Percentiles rank a stretch among this genome's conserved stretches.
Evolutionary conservation across 441 rosid species (phyloP).

Genomic region (Corymbia citriodora): DNA sequence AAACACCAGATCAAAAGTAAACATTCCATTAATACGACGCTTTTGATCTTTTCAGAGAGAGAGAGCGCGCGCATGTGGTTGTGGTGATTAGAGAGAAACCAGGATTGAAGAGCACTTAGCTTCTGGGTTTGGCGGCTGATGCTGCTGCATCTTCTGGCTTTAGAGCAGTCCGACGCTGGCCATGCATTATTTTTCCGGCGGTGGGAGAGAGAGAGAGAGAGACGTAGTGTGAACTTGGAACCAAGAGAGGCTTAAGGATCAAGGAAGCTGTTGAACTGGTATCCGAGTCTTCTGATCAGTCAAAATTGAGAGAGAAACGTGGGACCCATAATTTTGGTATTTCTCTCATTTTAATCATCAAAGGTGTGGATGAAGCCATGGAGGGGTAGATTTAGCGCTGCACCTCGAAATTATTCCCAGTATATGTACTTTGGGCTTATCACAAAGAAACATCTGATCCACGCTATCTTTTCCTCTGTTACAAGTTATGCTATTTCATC

Average conservation of each 20-base stretch:
- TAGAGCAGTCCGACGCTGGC: slow-evolving; percentile 58
- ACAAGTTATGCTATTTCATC: neutral
- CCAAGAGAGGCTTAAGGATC: neutral
- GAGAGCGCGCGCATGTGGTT: slow-evolving; percentile 28
- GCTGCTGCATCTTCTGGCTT: slow-evolving; percentile 58
- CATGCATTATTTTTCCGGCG: slow-evolving; percentile 47
- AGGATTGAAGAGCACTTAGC: slow-evolving; percentile 57
- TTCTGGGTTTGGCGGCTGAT: slow-evolving; percentile 53
- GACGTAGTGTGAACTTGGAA: neutral
- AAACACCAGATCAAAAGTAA: too few species aligned
- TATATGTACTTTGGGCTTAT: neutral
- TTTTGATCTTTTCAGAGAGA: too few species aligned
- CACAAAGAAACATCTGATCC: neutral
- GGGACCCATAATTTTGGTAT: too few species aligned
- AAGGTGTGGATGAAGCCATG: neutral
- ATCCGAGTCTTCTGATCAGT: neutral
- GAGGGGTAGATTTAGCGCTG: neutral
- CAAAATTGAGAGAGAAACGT: too few species aligned
- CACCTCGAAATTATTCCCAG: neutral
- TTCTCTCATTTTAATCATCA: neutral
- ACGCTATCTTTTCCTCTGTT: neutral
- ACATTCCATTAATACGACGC: too few species aligned
- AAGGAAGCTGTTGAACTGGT: neutral
- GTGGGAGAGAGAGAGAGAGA: neutral
- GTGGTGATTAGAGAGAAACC: slow-evolving; percentile 51